Evolutionary conservation across 345 rosid genomes (phyloP), one percentile per base, ranked within the genome.

Genomic region (Luvunga scandens): DNA sequence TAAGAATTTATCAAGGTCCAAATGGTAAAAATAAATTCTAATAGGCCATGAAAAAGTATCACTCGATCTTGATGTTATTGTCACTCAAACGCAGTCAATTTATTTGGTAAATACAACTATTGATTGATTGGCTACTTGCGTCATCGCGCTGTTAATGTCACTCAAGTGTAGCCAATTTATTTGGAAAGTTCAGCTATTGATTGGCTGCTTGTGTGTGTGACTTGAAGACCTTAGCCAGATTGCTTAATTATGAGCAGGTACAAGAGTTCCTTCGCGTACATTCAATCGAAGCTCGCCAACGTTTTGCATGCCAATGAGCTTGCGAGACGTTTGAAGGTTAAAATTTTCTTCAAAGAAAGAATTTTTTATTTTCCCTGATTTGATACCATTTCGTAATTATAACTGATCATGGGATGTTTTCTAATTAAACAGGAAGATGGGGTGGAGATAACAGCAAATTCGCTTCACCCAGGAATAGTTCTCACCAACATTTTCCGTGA

Each of bases 221-320:
- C n/a, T n/a, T n/a, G n/a, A n/a, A n/a, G n/a, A n/a, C 30, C 13
- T 34, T 39, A 7, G 0, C 48, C 2, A 42, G 31, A 66, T 73
- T 81, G 80, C 45, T 42, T 42, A 42, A 72, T 66, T 66, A 34
- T 39, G 27, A 70, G 24, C 84, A 93, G 97, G 82, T 93, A 91
- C 81, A 80, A 60, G 78, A 77, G 83, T 33, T 34, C 61, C 73
- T 78, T 71, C 48, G 91, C 95, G 13, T 93, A 91, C 79, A 91
- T 91, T 70, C 94, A 91, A 81, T 89, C 95, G 30, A 95, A 95
- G 85, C 90, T 95, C 13, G 90, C 91, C 76, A 93, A 89, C 79
- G 76, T 93, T 78, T 83, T 95, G 88, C 96, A 93, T 79, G 92
- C 94, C n/a, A 90, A 86, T 78, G 98, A 95, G 90, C 93, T 95